A percentile compares a stretch with the other conserved stretches of the same genome.
Conservation (phyloP, 441 rosid genomes). For the Geranium incanum region DNA sequence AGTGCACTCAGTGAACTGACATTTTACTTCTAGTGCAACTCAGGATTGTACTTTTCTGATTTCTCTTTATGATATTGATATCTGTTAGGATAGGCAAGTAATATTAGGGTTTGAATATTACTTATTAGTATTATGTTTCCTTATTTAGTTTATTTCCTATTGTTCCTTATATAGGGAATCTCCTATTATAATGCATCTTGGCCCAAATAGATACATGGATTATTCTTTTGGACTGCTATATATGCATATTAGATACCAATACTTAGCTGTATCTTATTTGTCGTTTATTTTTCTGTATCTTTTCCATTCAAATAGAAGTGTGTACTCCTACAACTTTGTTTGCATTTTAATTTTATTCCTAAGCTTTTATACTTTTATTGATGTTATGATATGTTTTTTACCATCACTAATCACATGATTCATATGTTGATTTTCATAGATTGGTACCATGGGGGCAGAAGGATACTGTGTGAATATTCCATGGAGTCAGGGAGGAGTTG, state of each 20-base stretch:
- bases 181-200: background rate
- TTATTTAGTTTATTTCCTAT: too few species aligned
- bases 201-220: background rate
- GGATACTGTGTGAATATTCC: slow-evolving; percentile 92
- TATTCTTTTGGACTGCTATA: background rate
- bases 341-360: background rate
- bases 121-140: too few species aligned
- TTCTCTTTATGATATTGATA: background rate
- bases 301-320: background rate
- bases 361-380: background rate
- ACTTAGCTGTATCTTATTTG: background rate
- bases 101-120: too few species aligned
- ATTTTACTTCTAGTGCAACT: background rate
- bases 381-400: slow-evolving; percentile 8
- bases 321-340: background rate
- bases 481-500: slow-evolving; percentile 90
- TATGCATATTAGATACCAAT: background rate
- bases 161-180: too few species aligned
- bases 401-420: slow-evolving; percentile 14
- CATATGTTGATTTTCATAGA: slow-evolving; percentile 34
- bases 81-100: too few species aligned
- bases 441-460: slow-evolving; percentile 81
- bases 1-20: background rate
- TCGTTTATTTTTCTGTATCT: background rate
- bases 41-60: background rate